These are phyloP conservation scores for Suillus subaureus DNA, from an alignment of 768 basidiomycete genomes.

Conservation along the genomic window DNA sequence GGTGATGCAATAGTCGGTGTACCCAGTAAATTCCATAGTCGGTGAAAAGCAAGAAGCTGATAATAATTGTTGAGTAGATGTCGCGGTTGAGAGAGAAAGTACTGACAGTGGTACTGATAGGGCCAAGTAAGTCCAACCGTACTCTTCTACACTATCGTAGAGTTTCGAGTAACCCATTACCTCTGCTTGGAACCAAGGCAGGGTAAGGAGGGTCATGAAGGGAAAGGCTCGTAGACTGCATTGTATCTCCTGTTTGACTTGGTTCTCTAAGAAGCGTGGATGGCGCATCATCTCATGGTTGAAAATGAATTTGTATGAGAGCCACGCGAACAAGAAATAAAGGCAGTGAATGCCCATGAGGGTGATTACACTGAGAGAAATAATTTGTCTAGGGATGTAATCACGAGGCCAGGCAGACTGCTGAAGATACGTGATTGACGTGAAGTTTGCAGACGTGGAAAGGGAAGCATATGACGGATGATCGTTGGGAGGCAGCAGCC, in stretches of 20 bases:
- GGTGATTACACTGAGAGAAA: conserved; percentile 74
- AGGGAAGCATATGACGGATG: conserved; percentile 33
- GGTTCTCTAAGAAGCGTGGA: conserved; percentile 90
- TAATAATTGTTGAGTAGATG: conserved; percentile 3
- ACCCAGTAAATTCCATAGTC: conserved; percentile 97
- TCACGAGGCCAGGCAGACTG: conserved; percentile 86
- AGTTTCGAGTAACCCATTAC: conserved; percentile 81
- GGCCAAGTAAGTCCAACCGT: conserved; percentile 74
- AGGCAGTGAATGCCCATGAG: conserved; percentile 79
- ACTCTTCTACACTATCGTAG: conserved; percentile 78
- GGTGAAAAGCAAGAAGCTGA: conserved; percentile 81
- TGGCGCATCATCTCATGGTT: conserved; percentile 96
- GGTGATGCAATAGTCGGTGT: conserved; percentile 89
- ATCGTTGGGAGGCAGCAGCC: conserved; percentile 59
- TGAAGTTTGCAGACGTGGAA: conserved; percentile 39
- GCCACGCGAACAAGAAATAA: conserved; percentile 86
- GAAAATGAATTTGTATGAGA: conserved; percentile 87
- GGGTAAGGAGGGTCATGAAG: conserved; percentile 75
- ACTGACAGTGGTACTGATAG: conserved; percentile 72
- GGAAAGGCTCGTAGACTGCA: conserved; percentile 79
- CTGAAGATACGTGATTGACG: conserved; percentile 38
- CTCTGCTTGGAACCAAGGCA: conserved; percentile 95
- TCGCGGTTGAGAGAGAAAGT: background rate
- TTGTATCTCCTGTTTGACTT: conserved; percentile 80
- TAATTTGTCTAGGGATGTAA: conserved; percentile 73